Evolutionary conservation across 2,329 filamentous ascomycete genomes (phyloP).

Genomic region (Ascochyta koolunga): DNA sequence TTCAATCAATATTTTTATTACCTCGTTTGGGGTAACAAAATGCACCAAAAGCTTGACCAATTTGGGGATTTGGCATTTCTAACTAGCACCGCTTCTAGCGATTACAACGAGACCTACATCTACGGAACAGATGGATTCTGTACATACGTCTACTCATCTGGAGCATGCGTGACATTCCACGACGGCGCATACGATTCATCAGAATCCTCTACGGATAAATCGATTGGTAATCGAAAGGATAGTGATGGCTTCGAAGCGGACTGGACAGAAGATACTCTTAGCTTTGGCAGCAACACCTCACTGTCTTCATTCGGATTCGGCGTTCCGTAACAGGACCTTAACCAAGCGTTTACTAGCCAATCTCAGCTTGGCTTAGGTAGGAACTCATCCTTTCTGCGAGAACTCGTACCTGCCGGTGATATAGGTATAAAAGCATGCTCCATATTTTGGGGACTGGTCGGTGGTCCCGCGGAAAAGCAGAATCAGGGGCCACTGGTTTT

Average conservation of each 20-base stretch:
- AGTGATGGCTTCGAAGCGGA: constrained; percentile 18
- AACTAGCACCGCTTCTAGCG: constrained; percentile 12
- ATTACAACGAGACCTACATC: constrained; percentile 26
- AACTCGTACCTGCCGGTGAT: constrained; percentile 27
- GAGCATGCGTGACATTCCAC: constrained; percentile 20
- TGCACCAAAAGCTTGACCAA: background rate
- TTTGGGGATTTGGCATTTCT: background rate
- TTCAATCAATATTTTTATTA: background rate
- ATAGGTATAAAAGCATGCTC: constrained; percentile 41
- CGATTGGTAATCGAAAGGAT: constrained; percentile 7
- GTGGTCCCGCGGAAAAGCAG: constrained; percentile 23
- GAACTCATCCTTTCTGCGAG: constrained; percentile 40
- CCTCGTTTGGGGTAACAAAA: background rate
- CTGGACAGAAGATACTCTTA: constrained; percentile 18
- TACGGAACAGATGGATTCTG: constrained; percentile 13
- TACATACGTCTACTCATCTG: constrained; percentile 6
- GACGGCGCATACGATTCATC: constrained; percentile 18
- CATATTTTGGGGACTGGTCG: constrained; percentile 42
- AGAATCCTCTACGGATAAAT: constrained; percentile 12
- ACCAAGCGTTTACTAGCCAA: constrained; percentile 20
- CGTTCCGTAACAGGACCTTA: constrained; percentile 16
- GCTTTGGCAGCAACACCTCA: constrained; percentile 13
- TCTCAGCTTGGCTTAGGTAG: constrained; percentile 24
- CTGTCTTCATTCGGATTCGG: constrained; percentile 21
- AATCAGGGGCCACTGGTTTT: constrained; percentile 35